Base-by-base conservation (phyloP, 202 grass and related monocot species). In the Musa balbisiana region DNA sequence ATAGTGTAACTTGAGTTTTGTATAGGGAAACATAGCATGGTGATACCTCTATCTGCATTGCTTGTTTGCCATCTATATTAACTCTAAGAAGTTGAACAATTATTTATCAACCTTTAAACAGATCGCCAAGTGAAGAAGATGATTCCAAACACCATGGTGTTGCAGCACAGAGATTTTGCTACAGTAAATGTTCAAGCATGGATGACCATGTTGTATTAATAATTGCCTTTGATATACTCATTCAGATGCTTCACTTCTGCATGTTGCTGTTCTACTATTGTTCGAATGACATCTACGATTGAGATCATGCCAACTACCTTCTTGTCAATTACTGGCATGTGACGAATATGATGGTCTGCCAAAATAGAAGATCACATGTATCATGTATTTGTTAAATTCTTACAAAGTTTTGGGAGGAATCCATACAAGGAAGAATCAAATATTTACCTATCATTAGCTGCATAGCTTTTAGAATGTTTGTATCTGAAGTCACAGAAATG, bases 401-500 rank as follows among this genome's bases (percentile, higher is more conserved):
- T 25, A 49, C n/a, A 20, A 52, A 49, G 24, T 59, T 51, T 25
- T 0, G 13, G 19, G 14, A n/a, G 55, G 49, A 21, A 52, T 19
- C 9, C 2, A 10, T 6, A 73, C 20, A 4, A 55, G 33, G 6
- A 19, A 27, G 52, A 83, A 52, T 76, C 3, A 8, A 78, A 73
- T 15, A 2, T 2, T 77, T 92, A 84, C 95, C 91, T 81, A 87
- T 82, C 95, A 94, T 98, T 63, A 98, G 72, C 80, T 98, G 88
- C 94, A 98, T 98, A 25, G 94, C 94, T 76, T 83, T 76, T 50
- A 94, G 53, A 83, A 98, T 86, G 52, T 85, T 98, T 78, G 94
- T 90, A 65, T 83, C 81, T 69, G 79, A 81, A 68, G 76, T 79
- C 10, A 98, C 91, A 15, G 91, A 86, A 69, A 88, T 80, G 67